These are phyloP conservation scores for Termitomyces sp. DNA, from an alignment of 768 basidiomycete genomes.

Conservation along the genomic window DNA sequence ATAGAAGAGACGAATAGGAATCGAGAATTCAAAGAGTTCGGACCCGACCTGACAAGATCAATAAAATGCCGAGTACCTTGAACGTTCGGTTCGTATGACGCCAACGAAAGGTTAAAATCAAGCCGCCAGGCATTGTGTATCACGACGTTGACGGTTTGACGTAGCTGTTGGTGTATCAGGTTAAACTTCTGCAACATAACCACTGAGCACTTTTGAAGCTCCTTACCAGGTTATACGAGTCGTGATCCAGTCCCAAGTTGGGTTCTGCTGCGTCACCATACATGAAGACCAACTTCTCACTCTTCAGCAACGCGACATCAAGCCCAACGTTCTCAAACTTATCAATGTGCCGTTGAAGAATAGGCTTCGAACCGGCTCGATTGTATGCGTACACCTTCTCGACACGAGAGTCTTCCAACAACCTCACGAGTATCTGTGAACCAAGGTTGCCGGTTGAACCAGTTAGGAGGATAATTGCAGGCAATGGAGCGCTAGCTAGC, in stretches of 20 bases:
- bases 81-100: slow-evolving; percentile 31
- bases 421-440: slow-evolving; percentile 17
- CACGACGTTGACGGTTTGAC: slow-evolving; percentile 19
- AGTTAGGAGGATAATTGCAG: slow-evolving; percentile 17
- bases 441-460: slow-evolving; percentile 23
- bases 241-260: slow-evolving; percentile 11
- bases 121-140: slow-evolving; percentile 35
- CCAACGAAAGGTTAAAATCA: slow-evolving; percentile 33
- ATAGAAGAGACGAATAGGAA: slow-evolving; percentile 30
- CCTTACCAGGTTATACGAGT: slow-evolving; percentile 3
- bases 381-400: slow-evolving; percentile 34
- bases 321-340: slow-evolving; percentile 15
- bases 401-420: slow-evolving; percentile 26
- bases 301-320: slow-evolving; percentile 7
- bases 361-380: neutral
- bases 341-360: slow-evolving; percentile 11
- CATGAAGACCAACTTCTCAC: slow-evolving; percentile 13
- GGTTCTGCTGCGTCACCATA: slow-evolving; percentile 13
- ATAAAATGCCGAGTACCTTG: slow-evolving; percentile 25
- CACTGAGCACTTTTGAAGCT: neutral
- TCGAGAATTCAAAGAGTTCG: slow-evolving; percentile 13
- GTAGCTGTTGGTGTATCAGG: slow-evolving; percentile 15
- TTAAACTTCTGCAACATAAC: neutral
- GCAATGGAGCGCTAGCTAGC: neutral
- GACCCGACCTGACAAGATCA: slow-evolving; percentile 21